Base-by-base conservation (phyloP, 139 green algal species). In the Helicosporidium sp. region DNA sequence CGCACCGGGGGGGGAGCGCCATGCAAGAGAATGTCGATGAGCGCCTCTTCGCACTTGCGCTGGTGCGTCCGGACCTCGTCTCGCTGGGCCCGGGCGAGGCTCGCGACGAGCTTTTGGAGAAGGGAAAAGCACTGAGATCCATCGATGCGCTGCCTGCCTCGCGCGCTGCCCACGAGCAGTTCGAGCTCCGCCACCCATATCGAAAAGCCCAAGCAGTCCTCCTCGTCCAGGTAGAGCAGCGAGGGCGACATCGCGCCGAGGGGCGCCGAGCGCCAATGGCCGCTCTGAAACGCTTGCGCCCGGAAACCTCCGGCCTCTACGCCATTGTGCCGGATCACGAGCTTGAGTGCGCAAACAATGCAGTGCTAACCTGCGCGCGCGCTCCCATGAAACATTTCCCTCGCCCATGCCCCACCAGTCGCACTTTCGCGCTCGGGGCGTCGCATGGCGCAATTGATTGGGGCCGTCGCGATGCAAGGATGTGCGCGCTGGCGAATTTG, bases 171-270 rank as follows among this genome's bases (percentile, higher is more conserved):
- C 4, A 82, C 46, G 1, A 92, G 47, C 26, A 92, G 61, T 56
- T 92, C 80, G 6, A 92, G 65, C 62, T 91, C 80, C 0, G 76
- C 77, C 3, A 72, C 73, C 49, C 78, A 92, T 3, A 85, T 55
- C 1, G 71, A 55, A 48, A 87, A 78, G 0, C 65, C 65, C 20
- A 91, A 47, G n/a, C 62, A 69, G 16, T 80, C 76, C 48, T 91
- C 77, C 22, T 85, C 75, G 42, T 87, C 76, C 6, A 75, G 34
- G 36, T 70, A 68, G n/a, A n/a, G n/a, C n/a, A n/a, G n/a, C 39
- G 39, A 7, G 18, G 39, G 22, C 39, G 8, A 44, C 18, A 6
- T 17, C 13, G 33, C 12, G 33, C 33, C 33, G 39, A 6, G 39
- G 39, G 39, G 39, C 8, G n/a, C n/a, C n/a, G n/a, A n/a, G n/a